These are phyloP conservation scores for Funneliformis geosporum DNA, from an alignment of 192 early-diverging fungal genomes.

Conservation along the genomic window DNA sequence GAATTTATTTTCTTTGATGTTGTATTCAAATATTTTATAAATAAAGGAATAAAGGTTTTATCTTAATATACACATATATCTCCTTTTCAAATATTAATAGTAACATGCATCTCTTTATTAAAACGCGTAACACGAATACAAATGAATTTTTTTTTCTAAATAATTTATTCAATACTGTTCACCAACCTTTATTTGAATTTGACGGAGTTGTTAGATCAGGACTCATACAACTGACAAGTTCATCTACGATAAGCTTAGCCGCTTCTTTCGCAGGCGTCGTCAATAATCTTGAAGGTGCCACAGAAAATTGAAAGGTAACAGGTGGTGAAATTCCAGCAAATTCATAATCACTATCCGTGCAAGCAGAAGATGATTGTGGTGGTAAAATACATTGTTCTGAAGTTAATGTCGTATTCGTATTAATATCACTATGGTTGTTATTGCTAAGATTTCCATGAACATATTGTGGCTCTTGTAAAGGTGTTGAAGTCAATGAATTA, in stretches of 20 bases:
- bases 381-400: neutral
- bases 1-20: neutral
- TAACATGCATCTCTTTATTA: no score
- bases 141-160: no score
- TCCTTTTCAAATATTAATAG: neutral
- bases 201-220: slow-evolving; percentile 18
- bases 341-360: slow-evolving; percentile 11
- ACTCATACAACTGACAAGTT: slow-evolving; percentile 30
- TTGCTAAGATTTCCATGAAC: neutral
- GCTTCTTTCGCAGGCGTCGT: slow-evolving; percentile 38
- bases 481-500: neutral
- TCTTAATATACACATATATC: neutral
- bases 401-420: neutral
- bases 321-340: slow-evolving; percentile 36
- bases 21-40: neutral
- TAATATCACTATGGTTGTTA: neutral
- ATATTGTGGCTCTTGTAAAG: neutral
- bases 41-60: slow-evolving; percentile 36
- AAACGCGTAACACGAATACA: no score
- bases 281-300: slow-evolving; percentile 32
- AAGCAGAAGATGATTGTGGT: neutral
- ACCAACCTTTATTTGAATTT: neutral
- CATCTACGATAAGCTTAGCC: slow-evolving; percentile 37
- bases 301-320: slow-evolving; percentile 38
- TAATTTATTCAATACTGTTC: no score